Conservation (phyloP, 2,329 filamentous ascomycete species). For the Clonostachys chloroleuca region DNA sequence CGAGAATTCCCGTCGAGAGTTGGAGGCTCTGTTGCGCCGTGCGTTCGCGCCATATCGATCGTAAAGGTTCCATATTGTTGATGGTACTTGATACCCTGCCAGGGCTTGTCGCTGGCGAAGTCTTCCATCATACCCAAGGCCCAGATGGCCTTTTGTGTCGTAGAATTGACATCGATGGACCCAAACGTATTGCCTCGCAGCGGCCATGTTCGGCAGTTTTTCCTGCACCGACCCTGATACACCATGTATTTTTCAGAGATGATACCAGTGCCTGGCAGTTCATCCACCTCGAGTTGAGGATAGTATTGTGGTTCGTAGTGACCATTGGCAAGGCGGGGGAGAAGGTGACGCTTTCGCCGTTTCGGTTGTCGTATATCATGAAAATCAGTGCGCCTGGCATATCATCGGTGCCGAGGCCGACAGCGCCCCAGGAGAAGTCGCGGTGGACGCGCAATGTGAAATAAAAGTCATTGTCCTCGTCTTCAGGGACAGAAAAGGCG, state of each 20-base stretch:
- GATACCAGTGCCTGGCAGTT: constrained; percentile 43
- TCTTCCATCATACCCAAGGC: constrained; percentile 45
- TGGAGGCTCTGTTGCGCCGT: constrained; percentile 36
- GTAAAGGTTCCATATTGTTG: constrained; percentile 47
- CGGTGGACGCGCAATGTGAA: constrained; percentile 46
- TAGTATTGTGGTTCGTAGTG: constrained; percentile 47
- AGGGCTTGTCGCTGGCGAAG: constrained; percentile 32
- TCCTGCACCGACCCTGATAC: constrained; percentile 44
- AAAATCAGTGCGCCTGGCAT: constrained; percentile 50
- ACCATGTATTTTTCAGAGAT: constrained; percentile 34
- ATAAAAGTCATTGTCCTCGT: constrained; percentile 41
- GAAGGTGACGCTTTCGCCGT: constrained; percentile 46
- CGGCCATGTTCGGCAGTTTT: constrained; percentile 47
- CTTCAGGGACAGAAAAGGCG: constrained; percentile 42
- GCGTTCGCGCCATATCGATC: constrained; percentile 49
- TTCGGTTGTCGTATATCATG: constrained; percentile 45
- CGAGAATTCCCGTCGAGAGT: constrained; percentile 23
- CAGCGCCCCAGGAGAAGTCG: constrained; percentile 43
- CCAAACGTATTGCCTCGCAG: constrained; percentile 21
- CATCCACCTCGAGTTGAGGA: constrained; percentile 33
- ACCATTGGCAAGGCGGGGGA: constrained; percentile 44
- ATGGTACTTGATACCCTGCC: constrained; percentile 46
- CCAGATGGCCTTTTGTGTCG: constrained; percentile 46
- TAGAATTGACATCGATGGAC: constrained; percentile 43
- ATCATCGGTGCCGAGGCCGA: constrained; percentile 47